A percentile compares a stretch with the other conserved stretches of the same genome.
Conservation (phyloP, 2,329 filamentous ascomycete genomes). For the Apiospora malaysiana region DNA sequence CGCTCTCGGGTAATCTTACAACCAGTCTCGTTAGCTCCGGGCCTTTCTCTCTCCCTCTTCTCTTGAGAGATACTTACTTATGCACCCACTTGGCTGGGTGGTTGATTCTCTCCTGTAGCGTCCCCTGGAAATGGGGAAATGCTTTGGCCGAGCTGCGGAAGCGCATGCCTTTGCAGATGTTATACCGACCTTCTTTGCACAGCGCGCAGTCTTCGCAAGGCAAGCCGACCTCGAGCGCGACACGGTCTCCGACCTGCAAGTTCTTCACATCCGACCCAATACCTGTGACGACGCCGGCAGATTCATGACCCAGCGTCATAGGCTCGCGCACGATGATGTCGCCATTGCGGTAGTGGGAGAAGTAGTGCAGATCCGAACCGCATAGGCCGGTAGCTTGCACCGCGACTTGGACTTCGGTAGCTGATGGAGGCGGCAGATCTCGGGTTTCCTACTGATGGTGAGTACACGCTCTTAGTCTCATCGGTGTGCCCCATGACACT, state of each 20-base stretch:
- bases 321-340: slow-evolving; percentile 64
- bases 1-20: slow-evolving; percentile 51
- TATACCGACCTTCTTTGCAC: slow-evolving; percentile 63
- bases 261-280: slow-evolving; percentile 63
- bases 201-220: slow-evolving; percentile 58
- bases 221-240: slow-evolving; percentile 65
- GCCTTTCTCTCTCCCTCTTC: no score
- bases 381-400: slow-evolving; percentile 69
- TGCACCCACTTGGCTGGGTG: slow-evolving; percentile 64
- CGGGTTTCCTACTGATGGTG: slow-evolving; percentile 55
- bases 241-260: slow-evolving; percentile 71
- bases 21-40: not conserved
- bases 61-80: slow-evolving; percentile 47
- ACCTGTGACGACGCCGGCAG: slow-evolving; percentile 66
- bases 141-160: slow-evolving; percentile 64
- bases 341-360: slow-evolving; percentile 69
- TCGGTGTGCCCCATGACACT: slow-evolving; percentile 27
- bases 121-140: slow-evolving; percentile 63
- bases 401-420: slow-evolving; percentile 65
- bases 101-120: slow-evolving; percentile 61
- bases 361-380: slow-evolving; percentile 73
- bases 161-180: slow-evolving; percentile 62
- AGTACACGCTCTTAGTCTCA: not conserved
- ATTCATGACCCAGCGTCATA: slow-evolving; percentile 70
- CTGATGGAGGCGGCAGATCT: slow-evolving; percentile 56